Conservation (phyloP, 2,329 filamentous ascomycete species). For the Sarocladiaceae sp. region DNA sequence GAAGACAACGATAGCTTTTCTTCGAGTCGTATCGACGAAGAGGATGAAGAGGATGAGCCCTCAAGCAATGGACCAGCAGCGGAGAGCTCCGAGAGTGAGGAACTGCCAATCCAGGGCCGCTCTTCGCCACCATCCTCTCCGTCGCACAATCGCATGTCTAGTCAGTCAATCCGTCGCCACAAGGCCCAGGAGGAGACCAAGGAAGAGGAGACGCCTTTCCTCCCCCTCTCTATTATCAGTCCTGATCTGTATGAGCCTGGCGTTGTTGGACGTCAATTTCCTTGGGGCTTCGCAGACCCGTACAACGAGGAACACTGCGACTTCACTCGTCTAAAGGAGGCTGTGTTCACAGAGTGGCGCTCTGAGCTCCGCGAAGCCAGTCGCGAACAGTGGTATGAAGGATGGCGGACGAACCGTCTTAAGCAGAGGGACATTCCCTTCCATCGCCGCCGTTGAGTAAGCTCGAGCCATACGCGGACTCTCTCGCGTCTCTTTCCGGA, state of each 20-base stretch:
- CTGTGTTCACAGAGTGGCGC: conserved; percentile 91
- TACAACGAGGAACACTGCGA: conserved; percentile 91
- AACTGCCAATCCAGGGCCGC: conserved; percentile 33
- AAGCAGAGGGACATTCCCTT: conserved; percentile 46
- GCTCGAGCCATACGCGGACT: neutral
- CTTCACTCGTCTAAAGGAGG: conserved; percentile 84
- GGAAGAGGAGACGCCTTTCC: conserved; percentile 58
- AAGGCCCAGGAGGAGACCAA: conserved; percentile 42
- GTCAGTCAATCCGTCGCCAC: conserved; percentile 39
- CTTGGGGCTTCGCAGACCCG: conserved; percentile 95
- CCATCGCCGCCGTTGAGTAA: conserved; percentile 25
- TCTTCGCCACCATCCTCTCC: conserved; percentile 30
- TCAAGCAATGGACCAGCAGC: neutral
- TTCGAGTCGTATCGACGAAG: conserved; percentile 51
- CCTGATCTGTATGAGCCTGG: conserved; percentile 85
- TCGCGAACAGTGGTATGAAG: conserved; percentile 90
- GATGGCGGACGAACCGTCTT: conserved; percentile 76
- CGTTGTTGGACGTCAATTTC: conserved; percentile 80
- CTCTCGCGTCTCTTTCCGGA: neutral
- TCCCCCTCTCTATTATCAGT: conserved; percentile 90
- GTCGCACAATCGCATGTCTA: conserved; percentile 42
- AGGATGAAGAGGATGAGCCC: conserved; percentile 37
- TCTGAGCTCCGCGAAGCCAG: conserved; percentile 85
- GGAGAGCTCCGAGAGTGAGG: conserved; percentile 21
- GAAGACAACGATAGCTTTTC: conserved; percentile 62